A percentile compares a stretch with the other conserved stretches of the same genome.
Conservation (phyloP, 225 moss, liverwort and hornwort genomes). For the Sphagnum contortum region DNA sequence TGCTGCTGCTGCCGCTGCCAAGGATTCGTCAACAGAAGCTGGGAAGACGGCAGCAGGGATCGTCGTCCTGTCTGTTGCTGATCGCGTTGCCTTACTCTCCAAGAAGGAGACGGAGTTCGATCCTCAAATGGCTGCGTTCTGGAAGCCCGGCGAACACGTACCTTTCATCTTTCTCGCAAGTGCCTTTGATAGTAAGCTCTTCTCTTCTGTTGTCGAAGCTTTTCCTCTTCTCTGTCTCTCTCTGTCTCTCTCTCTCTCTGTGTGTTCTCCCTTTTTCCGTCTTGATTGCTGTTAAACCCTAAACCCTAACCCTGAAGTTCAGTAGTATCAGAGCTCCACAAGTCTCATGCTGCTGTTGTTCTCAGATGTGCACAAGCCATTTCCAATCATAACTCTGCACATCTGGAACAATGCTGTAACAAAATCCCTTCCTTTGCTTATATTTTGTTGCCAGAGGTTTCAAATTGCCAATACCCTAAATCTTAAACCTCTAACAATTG, state of each 20-base stretch:
- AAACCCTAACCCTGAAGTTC: neutral
- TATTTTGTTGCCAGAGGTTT: too few species aligned
- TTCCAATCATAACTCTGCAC: too few species aligned
- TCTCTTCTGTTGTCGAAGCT: neutral
- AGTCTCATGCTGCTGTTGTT: neutral
- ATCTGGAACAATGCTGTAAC: too few species aligned
- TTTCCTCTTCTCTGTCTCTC: slow-evolving; percentile 1
- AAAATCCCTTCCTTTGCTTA: too few species aligned
- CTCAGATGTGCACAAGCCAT: neutral
- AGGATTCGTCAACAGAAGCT: slow-evolving; percentile 7
- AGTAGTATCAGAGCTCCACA: neutral
- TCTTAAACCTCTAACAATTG: too few species aligned
- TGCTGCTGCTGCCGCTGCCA: slow-evolving; percentile 10
- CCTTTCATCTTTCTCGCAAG: slow-evolving; percentile 89
- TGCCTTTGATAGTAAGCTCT: slow-evolving; percentile 74
- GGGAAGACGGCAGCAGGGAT: slow-evolving; percentile 5
- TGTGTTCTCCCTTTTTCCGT: neutral
- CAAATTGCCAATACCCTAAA: too few species aligned
- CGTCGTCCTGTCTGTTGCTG: slow-evolving; percentile 19
- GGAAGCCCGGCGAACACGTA: slow-evolving; percentile 81
- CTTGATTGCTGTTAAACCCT: neutral
- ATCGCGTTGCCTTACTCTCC: slow-evolving; percentile 19
- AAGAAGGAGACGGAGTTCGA: slow-evolving; percentile 83
- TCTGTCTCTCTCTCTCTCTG: neutral
- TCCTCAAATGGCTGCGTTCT: slow-evolving; percentile 64